Conservation (phyloP, 441 rosid species). For the Capsella rubella region DNA sequence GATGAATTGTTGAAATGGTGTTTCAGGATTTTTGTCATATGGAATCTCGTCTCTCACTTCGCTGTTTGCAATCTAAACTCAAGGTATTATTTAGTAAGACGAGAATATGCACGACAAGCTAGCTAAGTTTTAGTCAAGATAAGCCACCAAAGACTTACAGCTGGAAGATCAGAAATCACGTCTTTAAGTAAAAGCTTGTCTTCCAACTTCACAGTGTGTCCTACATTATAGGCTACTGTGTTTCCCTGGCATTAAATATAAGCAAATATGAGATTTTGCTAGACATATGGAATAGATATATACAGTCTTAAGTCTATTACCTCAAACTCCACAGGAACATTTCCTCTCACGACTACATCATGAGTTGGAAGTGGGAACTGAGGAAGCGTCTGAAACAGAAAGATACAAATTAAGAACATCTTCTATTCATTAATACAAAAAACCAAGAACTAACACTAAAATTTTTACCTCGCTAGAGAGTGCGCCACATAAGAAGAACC, state of each 20-base stretch:
- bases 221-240: slow-evolving; percentile 57
- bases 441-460: not conserved
- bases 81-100: slow-evolving; percentile 1
- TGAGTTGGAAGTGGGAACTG: slow-evolving; percentile 86
- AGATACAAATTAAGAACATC: slow-evolving; percentile 1
- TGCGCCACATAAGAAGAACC: slow-evolving; percentile 87
- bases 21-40: slow-evolving; percentile 55
- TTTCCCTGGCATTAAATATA: slow-evolving; percentile 50
- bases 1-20: slow-evolving; percentile 67
- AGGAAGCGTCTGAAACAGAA: slow-evolving; percentile 63
- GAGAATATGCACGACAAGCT: not conserved
- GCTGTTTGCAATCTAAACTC: slow-evolving; percentile 59
- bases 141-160: slow-evolving; percentile 47
- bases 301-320: slow-evolving; percentile 33
- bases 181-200: slow-evolving; percentile 61
- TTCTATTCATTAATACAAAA: not conserved
- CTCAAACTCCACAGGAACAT: slow-evolving; percentile 69
- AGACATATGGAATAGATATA: not conserved
- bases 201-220: slow-evolving; percentile 49
- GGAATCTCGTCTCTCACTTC: slow-evolving; percentile 62
- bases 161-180: slow-evolving; percentile 71
- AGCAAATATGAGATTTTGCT: not conserved
- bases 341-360: slow-evolving; percentile 68
- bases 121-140: not conserved
- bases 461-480: slow-evolving; percentile 54